These are phyloP conservation scores for Phytophthora hibernalis DNA, from an alignment of 352 stramenopile species.

Conservation along the genomic window DNA sequence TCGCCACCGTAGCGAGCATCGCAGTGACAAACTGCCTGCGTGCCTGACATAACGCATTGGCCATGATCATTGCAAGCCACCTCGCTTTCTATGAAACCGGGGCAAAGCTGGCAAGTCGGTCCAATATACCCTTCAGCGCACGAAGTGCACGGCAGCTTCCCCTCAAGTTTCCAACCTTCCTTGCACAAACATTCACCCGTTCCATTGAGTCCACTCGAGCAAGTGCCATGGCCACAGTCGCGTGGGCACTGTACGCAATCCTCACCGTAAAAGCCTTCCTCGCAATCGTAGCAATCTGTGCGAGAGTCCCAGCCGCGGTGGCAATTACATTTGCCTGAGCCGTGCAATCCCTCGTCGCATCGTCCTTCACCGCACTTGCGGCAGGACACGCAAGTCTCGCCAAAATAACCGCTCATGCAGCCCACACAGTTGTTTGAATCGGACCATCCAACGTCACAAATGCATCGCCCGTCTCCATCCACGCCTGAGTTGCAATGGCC, in stretches of 20 bases:
- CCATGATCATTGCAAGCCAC: slow-evolving; percentile 77
- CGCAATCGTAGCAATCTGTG: slow-evolving; percentile 87
- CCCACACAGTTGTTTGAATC: slow-evolving; percentile 91
- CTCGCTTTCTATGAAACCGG: slow-evolving; percentile 77
- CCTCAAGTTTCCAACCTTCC: slow-evolving; percentile 72
- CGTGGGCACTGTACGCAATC: slow-evolving; percentile 69
- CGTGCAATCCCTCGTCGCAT: slow-evolving; percentile 82
- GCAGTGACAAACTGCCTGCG: slow-evolving; percentile 68
- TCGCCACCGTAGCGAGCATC: slow-evolving; percentile 77
- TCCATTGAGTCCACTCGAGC: slow-evolving; percentile 77
- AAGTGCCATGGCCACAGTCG: slow-evolving; percentile 81
- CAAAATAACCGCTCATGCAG: slow-evolving; percentile 86
- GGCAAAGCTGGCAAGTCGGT: slow-evolving; percentile 70
- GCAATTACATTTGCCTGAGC: slow-evolving; percentile 84
- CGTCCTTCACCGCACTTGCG: slow-evolving; percentile 81
- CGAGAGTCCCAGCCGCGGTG: slow-evolving; percentile 75
- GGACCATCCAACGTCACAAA: slow-evolving; percentile 87
- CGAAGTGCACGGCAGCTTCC: slow-evolving; percentile 69
- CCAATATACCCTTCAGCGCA: slow-evolving; percentile 85
- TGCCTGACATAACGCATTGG: slow-evolving; percentile 61
- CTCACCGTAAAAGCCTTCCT: slow-evolving; percentile 83
- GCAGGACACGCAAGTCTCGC: slow-evolving; percentile 72
- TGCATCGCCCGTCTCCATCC: slow-evolving; percentile 84
- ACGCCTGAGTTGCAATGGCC: slow-evolving; percentile 85
- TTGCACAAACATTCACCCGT: slow-evolving; percentile 83